Evolutionary conservation across 306 rosid species (phyloP), one percentile per base, ranked within the genome.

Genomic region (Luffa aegyptiaca): DNA sequence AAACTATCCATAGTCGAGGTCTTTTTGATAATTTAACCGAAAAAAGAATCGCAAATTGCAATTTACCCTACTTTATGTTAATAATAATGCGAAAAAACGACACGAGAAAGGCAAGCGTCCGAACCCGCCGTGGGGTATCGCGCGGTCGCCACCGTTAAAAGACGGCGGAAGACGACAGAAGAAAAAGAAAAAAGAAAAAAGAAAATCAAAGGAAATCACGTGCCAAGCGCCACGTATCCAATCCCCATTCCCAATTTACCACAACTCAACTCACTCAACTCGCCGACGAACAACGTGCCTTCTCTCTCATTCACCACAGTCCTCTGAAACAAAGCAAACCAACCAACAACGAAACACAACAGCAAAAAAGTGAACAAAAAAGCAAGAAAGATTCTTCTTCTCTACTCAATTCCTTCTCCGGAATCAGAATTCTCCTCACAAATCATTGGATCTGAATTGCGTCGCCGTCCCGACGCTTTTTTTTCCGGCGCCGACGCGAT

Each of bases 151-250:
- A 69, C 56, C 59, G 59, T 31, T 13, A 26, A 46, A 46, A 26
- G 61, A 48, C 44, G 9, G 59, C 42, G 44, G 14, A 73, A 71
- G 16, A 31, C 41, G 59, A 49, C 76, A 71, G 51, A 18, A 10
- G 35, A 46, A 45, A 71, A 2, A 21, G 20, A 71, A 44, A 65
- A 65, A 35, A 11, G 11, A 31, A 14, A 21, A 58, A 2, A 62
- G 18, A 17, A 65, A 37, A 0, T 13, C 7, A 31, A 49, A 73
- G 4, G 44, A 73, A 73, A 73, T 16, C 26, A 73, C 42, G 42
- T 48, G 77, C 72, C 21, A 35, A 65, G 48, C 37, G 72, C 77
- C 77, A 73, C 77, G 77, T 73, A 49, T 48, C 44, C 16, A 73
- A 73, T 26, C 37, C 14, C 45, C 59, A 41, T 36, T 8, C 12